A percentile compares a stretch with the other conserved stretches of the same genome.
phyloP scores from a whole-genome alignment of 2,329 filamentous ascomycete genomes.

The Xenoacremonium recifei region DNA sequence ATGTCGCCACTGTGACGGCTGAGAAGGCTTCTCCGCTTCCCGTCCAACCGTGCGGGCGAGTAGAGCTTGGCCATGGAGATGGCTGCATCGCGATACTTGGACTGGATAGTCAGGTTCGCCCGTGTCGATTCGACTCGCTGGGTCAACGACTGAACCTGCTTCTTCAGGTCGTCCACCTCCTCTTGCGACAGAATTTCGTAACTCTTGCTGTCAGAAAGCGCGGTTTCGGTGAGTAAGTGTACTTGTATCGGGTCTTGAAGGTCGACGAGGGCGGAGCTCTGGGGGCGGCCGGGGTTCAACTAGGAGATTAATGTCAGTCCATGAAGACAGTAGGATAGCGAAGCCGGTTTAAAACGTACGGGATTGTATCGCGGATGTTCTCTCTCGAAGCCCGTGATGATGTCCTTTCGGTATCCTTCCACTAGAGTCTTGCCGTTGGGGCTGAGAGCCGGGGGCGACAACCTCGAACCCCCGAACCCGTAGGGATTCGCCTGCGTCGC shows the following conservation, averaged over 20 bases:
- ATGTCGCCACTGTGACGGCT: conserved; percentile 51
- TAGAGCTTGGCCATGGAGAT: conserved; percentile 82
- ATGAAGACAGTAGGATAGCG: no score
- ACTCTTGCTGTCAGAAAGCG: conserved; percentile 80
- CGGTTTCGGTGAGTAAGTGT: conserved; percentile 91
- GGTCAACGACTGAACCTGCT: conserved; percentile 70
- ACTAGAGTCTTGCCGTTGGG: conserved; percentile 50
- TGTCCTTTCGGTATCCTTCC: conserved; percentile 58
- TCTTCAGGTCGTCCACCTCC: conserved; percentile 89
- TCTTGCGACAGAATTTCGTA: conserved; percentile 88
- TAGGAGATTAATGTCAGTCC: conserved; percentile 26
- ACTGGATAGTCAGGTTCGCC: conserved; percentile 83
- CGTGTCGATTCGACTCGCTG: conserved; percentile 79
- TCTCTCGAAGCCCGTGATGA: conserved; percentile 52
- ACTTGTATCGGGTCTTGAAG: conserved; percentile 75
- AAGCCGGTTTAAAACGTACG: conserved; percentile 40
- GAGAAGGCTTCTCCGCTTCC: conserved; percentile 47
- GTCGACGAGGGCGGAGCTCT: conserved; percentile 58
- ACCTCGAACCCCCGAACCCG: conserved; percentile 33
- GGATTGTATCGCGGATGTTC: conserved; percentile 57
- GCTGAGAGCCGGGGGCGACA: conserved; percentile 32
- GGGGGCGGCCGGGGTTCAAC: conserved; percentile 51
- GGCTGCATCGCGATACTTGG: conserved; percentile 91
- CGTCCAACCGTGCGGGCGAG: conserved; percentile 50
- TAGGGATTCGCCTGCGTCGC: conserved; percentile 33